These are phyloP conservation scores for Hymenoscyphus fructigenus DNA, from an alignment of 2,329 filamentous ascomycete species.

Conservation along the genomic window DNA sequence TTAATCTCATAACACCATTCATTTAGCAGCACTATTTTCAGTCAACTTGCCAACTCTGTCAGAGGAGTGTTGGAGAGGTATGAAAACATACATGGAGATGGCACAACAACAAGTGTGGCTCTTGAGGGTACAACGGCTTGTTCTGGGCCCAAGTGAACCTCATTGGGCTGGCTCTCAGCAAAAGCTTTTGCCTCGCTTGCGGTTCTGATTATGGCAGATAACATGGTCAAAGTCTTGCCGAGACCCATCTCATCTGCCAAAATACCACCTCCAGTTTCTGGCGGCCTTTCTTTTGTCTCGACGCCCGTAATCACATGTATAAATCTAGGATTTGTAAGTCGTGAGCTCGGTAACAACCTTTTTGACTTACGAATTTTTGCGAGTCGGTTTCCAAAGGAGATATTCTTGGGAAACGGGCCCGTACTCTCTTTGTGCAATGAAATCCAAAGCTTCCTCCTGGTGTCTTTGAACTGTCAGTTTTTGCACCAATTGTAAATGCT, in stretches of 20 bases:
- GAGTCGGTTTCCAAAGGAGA: conserved; percentile 35
- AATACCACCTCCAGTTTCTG: conserved; percentile 61
- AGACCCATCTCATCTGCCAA: conserved; percentile 59
- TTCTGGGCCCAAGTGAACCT: not conserved
- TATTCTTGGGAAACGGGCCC: conserved; percentile 35
- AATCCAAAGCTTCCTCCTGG: conserved; percentile 40
- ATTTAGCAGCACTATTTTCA: not conserved
- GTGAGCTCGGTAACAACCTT: not conserved
- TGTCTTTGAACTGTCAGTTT: conserved; percentile 33
- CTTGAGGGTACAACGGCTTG: conserved; percentile 23
- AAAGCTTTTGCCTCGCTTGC: not conserved
- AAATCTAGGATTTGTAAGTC: conserved; percentile 44
- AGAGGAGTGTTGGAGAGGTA: not conserved
- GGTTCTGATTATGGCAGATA: conserved; percentile 43
- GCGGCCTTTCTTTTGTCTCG: conserved; percentile 53
- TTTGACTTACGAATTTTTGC: not conserved
- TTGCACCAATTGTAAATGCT: too few relatives aligned
- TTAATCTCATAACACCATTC: not conserved
- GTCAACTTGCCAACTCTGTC: too few relatives aligned
- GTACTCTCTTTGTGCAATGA: conserved; percentile 42
- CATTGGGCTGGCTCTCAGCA: not conserved
- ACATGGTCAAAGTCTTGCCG: conserved; percentile 51
- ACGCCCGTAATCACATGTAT: conserved; percentile 80
- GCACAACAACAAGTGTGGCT: conserved; percentile 46
- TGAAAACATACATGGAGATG: conserved; percentile 42